These are phyloP conservation scores for Candida chauliodis DNA, from an alignment of 805 yeast genomes.

Conservation along the genomic window DNA sequence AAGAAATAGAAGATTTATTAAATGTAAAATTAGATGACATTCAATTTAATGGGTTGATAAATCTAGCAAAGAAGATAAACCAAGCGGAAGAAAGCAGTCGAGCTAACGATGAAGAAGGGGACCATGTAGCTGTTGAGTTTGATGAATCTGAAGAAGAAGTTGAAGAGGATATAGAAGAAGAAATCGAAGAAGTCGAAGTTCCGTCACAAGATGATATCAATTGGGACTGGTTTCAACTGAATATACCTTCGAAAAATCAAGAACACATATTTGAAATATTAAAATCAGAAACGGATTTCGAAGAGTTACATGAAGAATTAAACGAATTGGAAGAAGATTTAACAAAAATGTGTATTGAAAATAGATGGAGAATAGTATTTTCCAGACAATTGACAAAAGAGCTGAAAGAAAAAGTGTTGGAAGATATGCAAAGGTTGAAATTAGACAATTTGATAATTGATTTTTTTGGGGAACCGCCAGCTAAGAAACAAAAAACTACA, in stretches of 20 bases:
- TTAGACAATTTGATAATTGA: slow-evolving; percentile 41
- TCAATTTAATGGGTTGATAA: slow-evolving; percentile 43
- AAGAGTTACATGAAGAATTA: slow-evolving; percentile 53
- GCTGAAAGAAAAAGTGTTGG: slow-evolving; percentile 31
- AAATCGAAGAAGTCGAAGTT: slow-evolving; percentile 33
- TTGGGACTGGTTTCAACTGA: slow-evolving; percentile 7
- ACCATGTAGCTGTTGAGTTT: slow-evolving; percentile 24
- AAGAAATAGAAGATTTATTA: slow-evolving; percentile 50
- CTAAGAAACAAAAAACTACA: slow-evolving; percentile 19
- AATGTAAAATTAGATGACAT: slow-evolving; percentile 34
- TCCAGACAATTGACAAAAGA: slow-evolving; percentile 36
- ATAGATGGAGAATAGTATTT: slow-evolving; percentile 53
- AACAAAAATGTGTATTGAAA: slow-evolving; percentile 36
- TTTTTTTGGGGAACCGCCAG: slow-evolving; percentile 44
- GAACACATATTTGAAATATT: slow-evolving; percentile 36
- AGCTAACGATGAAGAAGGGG: slow-evolving; percentile 25
- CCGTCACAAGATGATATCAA: slow-evolving; percentile 10
- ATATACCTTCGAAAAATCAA: neutral
- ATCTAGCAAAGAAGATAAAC: slow-evolving; percentile 43
- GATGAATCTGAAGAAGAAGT: slow-evolving; percentile 20
- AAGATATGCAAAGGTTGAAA: slow-evolving; percentile 44
- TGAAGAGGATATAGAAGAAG: slow-evolving; percentile 17
- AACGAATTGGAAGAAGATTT: slow-evolving; percentile 48
- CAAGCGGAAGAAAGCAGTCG: slow-evolving; percentile 38
- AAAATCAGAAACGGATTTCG: slow-evolving; percentile 27